Evolutionary conservation across 306 rosid genomes (phyloP).

Genomic region (Castanea mollissima): DNA sequence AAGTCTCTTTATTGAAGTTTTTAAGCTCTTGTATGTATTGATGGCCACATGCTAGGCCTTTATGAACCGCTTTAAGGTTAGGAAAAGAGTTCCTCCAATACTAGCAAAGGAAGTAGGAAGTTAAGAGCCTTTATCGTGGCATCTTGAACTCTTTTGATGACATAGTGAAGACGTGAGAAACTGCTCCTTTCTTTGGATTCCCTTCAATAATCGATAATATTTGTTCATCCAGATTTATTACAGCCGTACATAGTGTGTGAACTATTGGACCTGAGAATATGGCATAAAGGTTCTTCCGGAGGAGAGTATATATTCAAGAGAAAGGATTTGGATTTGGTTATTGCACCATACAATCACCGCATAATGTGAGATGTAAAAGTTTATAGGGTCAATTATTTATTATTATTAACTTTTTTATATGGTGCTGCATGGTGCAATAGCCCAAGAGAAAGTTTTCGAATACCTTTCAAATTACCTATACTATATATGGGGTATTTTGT

Average conservation of each 20-base stretch:
- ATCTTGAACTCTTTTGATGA: constrained; percentile 39
- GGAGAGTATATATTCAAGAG: not conserved
- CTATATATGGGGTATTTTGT: constrained; percentile 60
- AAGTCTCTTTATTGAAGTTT: not conserved
- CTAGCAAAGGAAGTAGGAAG: constrained; percentile 5
- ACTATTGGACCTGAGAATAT: constrained; percentile 63
- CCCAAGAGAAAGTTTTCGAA: too few species aligned
- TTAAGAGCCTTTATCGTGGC: constrained; percentile 21
- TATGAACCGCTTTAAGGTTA: constrained; percentile 57
- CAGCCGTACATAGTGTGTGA: constrained; percentile 61
- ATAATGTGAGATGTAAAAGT: too few species aligned
- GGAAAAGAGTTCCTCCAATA: constrained; percentile 5
- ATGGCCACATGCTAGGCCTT: constrained; percentile 80
- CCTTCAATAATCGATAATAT: constrained; percentile 71
- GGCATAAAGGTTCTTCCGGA: not conserved
- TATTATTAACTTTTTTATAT: too few species aligned
- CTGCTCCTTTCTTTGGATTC: constrained; percentile 49
- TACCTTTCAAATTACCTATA: constrained; percentile 49
- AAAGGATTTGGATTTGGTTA: not conserved
- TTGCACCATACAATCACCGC: too few species aligned
- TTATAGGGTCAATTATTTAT: too few species aligned
- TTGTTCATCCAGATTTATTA: constrained; percentile 60
- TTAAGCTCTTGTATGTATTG: constrained; percentile 37
- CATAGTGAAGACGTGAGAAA: constrained; percentile 50
- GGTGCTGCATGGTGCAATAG: too few species aligned